Evolutionary conservation across 1,284 basidiomycete species (phyloP), one percentile per base, ranked within the genome.

Genomic region (Chalciporus sp.): DNA sequence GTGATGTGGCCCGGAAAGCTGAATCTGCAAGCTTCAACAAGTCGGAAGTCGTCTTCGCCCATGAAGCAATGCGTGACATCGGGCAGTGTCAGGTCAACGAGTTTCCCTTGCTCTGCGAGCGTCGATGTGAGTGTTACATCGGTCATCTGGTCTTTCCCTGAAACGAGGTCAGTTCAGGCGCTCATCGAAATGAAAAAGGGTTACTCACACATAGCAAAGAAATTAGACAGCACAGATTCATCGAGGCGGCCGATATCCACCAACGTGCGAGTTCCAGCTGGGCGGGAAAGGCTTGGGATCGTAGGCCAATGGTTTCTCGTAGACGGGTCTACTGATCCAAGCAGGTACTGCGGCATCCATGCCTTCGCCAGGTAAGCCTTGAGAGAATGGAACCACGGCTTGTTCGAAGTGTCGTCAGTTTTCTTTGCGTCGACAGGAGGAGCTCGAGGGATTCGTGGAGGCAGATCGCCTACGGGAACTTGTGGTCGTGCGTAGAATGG

Each of bases 261-360:
- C 16, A 59, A 44, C 19, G 27, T 19, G 3, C 59, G 60, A 4
- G 60, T 49, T 8, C 50, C 47, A 12, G 40, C 47, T 3, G 17
- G 26, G 3, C 47, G 52, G 12, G 10, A 40, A 19, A 61, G 57
- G 6, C 6, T 42, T 1, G 27, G 50, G 49, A 58, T 20, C 20
- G 20, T 29, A 16, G 47, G 53, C 60, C 60, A 58, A 8, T 47
- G 26, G 16, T 43, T 29, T 41, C 57, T 27, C n/a, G 39, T 42
- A 7, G 9, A 33, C 37, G 20, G 20, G 23, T 51, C 37, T 23
- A 56, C 31, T n/a, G 19, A 8, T 23, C 39, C 58, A 19, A 55
- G 35, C 14, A 7, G 11, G 29, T 52, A 61, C 19, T 29, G 23
- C 5, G 60, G 54, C 42, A 61, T 20, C 60, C 60, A 61, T 23